Percentiles rank a stretch among this genome's conserved stretches.
These are phyloP conservation scores for Botryotinia convoluta DNA, from an alignment of 2,329 filamentous ascomycete genomes.

Conservation along the genomic window DNA sequence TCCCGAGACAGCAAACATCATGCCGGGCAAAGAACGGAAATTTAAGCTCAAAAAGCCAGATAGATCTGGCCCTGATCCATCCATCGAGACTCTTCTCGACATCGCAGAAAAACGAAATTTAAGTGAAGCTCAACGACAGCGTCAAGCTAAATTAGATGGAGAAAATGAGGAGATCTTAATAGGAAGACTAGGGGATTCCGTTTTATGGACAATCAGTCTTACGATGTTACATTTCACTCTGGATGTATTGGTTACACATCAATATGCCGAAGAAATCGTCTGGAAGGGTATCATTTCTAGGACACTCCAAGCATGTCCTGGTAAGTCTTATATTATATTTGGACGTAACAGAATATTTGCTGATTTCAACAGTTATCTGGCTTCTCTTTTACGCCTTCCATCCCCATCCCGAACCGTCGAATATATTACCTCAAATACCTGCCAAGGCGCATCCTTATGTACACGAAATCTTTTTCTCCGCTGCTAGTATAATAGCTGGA, in stretches of 20 bases:
- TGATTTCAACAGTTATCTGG: constrained; percentile 39
- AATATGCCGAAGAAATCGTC: constrained; percentile 67
- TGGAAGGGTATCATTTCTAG: constrained; percentile 55
- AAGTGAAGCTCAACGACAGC: constrained; percentile 27
- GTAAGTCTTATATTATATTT: constrained; percentile 42
- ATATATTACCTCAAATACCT: constrained; percentile 51
- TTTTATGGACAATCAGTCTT: constrained; percentile 60
- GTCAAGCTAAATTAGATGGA: constrained; percentile 30
- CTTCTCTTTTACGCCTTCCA: constrained; percentile 38
- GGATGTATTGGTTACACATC: constrained; percentile 74
- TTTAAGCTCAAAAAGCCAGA: constrained; percentile 69
- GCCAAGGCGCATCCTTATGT: constrained; percentile 46
- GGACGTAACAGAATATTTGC: not conserved
- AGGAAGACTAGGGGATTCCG: constrained; percentile 45
- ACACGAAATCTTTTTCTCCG: constrained; percentile 62
- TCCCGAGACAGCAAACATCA: not conserved
- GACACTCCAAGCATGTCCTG: constrained; percentile 50
- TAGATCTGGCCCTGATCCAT: constrained; percentile 54
- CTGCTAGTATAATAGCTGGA: constrained; percentile 59
- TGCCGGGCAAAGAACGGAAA: constrained; percentile 39
- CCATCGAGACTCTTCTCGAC: constrained; percentile 68
- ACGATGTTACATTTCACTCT: constrained; percentile 74
- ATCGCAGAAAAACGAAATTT: constrained; percentile 64
- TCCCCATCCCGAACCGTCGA: constrained; percentile 44
- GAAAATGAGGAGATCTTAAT: constrained; percentile 33